Evolutionary conservation across 768 basidiomycete species (phyloP).

Genomic region (Cystobasidium ongulense): DNA sequence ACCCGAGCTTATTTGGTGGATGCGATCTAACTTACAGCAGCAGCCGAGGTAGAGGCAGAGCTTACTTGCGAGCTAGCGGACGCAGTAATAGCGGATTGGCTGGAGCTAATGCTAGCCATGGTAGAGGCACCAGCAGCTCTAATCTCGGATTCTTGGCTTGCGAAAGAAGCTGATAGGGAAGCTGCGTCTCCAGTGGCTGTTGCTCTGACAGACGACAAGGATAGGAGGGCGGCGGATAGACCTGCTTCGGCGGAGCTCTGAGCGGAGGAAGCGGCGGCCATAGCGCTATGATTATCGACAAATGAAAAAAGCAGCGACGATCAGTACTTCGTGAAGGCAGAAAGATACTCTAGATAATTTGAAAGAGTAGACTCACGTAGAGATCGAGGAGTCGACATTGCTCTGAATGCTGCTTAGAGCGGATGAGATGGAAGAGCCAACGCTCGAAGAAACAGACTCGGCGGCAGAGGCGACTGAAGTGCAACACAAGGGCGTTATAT

Average conservation of each 20-base stretch:
- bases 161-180: background rate
- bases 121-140: background rate
- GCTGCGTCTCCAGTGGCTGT: slow-evolving; percentile 5
- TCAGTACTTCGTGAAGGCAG: too few relatives aligned
- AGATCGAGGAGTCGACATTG: background rate
- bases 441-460: too few relatives aligned
- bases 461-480: background rate
- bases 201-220: slow-evolving; percentile 1
- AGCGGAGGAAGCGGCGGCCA: background rate
- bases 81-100: background rate
- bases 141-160: slow-evolving; percentile 1
- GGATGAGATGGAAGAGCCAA: background rate
- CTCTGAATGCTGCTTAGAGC: background rate
- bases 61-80: background rate
- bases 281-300: background rate
- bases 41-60: background rate
- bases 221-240: background rate
- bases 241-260: background rate
- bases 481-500: too few relatives aligned
- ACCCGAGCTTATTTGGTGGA: too few relatives aligned
- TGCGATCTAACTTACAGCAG: background rate
- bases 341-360: background rate
- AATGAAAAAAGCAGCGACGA: background rate
- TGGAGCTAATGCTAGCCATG: background rate
- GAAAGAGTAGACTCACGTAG: background rate